phyloP scores from a whole-genome alignment of 2,329 filamentous ascomycete genomes.

The Sporothrix phasma region DNA sequence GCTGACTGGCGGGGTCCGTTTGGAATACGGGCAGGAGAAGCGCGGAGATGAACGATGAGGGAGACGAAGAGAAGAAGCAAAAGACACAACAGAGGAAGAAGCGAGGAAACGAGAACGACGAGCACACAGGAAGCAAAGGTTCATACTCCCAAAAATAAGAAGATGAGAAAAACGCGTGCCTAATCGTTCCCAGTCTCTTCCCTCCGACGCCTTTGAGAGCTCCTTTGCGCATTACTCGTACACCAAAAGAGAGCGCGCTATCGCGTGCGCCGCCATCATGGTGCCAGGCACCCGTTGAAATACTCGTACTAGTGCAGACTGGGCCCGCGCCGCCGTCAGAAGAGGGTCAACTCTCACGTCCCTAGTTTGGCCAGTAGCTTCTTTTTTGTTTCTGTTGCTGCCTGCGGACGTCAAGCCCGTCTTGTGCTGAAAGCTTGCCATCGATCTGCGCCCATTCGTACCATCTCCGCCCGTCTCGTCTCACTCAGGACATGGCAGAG shows the following conservation, averaged over 20 bases:
- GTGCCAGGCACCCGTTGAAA: constrained; percentile 9
- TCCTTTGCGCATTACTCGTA: not conserved
- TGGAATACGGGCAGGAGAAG: not conserved
- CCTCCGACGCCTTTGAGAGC: not conserved
- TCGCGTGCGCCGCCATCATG: not conserved
- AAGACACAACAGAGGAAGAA: not conserved
- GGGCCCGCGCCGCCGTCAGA: not conserved
- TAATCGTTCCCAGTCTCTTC: not conserved
- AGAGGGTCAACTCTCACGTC: not conserved
- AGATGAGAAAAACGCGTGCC: not conserved
- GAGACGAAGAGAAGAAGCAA: not conserved
- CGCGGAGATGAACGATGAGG: not conserved
- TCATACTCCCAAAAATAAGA: not conserved
- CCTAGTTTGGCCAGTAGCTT: not conserved
- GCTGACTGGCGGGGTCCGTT: constrained; percentile 7
- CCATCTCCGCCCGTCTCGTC: not conserved
- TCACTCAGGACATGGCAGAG: not conserved
- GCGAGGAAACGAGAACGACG: too few species aligned
- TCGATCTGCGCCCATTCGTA: not conserved
- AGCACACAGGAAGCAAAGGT: not conserved
- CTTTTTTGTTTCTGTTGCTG: not conserved
- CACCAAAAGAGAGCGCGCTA: not conserved
- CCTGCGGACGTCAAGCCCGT: not conserved
- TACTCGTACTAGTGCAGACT: not conserved
- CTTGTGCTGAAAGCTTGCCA: not conserved